These are phyloP conservation scores for Fusarium chaquense DNA, from an alignment of 2,329 filamentous ascomycete genomes.

Conservation along the genomic window DNA sequence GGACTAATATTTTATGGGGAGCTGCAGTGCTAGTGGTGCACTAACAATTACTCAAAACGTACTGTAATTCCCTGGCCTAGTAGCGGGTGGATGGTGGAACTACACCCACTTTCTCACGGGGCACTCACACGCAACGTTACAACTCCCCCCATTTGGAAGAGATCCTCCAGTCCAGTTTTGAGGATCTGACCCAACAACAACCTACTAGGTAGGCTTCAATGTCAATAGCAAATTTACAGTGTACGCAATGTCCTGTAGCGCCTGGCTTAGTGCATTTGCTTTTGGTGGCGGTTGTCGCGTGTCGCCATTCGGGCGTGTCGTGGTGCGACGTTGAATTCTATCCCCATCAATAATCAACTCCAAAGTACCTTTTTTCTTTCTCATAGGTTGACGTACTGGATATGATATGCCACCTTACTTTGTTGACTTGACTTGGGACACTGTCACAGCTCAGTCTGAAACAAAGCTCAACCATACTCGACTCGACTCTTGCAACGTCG, in stretches of 20 bases:
- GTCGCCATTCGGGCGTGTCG: constrained; percentile 24
- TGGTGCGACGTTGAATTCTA: constrained; percentile 45
- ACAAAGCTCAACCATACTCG: background rate
- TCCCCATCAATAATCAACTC: constrained; percentile 12
- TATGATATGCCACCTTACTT: constrained; percentile 25
- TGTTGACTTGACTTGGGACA: constrained; percentile 6
- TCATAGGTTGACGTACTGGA: constrained; percentile 3
- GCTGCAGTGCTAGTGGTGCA: constrained; percentile 10
- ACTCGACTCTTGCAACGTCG: constrained; percentile 5
- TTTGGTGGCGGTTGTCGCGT: constrained; percentile 40
- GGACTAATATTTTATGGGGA: constrained; percentile 21
- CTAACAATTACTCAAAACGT: constrained; percentile 8
- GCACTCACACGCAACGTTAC: constrained; percentile 42
- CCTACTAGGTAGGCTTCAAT: background rate
- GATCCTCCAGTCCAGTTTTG: constrained; percentile 33
- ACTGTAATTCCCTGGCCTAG: background rate
- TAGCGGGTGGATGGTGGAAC: constrained; percentile 3
- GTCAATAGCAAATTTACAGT: constrained; percentile 7
- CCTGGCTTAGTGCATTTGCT: constrained; percentile 1
- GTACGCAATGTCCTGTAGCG: constrained; percentile 13
- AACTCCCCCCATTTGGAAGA: constrained; percentile 36
- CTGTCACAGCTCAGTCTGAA: background rate
- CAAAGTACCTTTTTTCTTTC: constrained; percentile 1
- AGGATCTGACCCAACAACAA: constrained; percentile 32
- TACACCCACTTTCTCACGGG: constrained; percentile 38